A percentile compares a stretch with the other conserved stretches of the same genome.
These are phyloP conservation scores for Suillus luteus DNA, from an alignment of 768 basidiomycete genomes.

Conservation along the genomic window DNA sequence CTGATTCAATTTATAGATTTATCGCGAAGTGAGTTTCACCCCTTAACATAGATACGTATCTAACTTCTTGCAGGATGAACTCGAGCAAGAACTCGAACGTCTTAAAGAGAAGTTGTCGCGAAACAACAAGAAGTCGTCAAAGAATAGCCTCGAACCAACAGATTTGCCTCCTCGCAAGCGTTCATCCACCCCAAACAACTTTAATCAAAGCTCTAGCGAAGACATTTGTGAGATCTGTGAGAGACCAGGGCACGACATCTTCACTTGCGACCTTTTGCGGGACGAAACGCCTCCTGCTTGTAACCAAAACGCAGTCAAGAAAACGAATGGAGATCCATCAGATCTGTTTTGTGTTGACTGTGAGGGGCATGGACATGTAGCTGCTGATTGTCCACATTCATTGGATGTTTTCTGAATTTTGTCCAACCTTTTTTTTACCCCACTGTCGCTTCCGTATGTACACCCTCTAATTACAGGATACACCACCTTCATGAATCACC, in stretches of 20 bases:
- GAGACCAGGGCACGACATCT: conserved; percentile 82
- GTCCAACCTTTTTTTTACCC: not conserved
- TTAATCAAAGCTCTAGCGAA: conserved; percentile 30
- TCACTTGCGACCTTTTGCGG: conserved; percentile 76
- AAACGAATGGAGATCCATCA: conserved; percentile 20
- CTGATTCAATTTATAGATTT: conserved; percentile 55
- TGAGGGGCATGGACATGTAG: conserved; percentile 74
- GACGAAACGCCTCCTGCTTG: conserved; percentile 43
- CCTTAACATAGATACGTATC: not conserved
- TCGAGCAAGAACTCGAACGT: conserved; percentile 81
- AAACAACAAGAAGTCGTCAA: conserved; percentile 58
- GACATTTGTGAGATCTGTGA: conserved; percentile 86
- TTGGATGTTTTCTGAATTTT: conserved; percentile 75
- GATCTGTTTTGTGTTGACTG: conserved; percentile 80
- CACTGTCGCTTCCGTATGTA: conserved; percentile 10
- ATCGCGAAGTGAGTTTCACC: conserved; percentile 63
- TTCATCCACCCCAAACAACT: conserved; percentile 25
- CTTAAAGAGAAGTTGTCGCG: conserved; percentile 70
- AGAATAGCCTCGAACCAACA: conserved; percentile 42
- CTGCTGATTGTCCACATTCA: conserved; percentile 82
- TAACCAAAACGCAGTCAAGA: conserved; percentile 16
- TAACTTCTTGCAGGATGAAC: conserved; percentile 61
- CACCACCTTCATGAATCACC: conserved; percentile 5
- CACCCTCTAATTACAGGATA: conserved; percentile 9
- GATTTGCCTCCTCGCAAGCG: conserved; percentile 31